Evolutionary conservation across 2,329 filamentous ascomycete genomes (phyloP).

Genomic region (Aspergillus vadensis): DNA sequence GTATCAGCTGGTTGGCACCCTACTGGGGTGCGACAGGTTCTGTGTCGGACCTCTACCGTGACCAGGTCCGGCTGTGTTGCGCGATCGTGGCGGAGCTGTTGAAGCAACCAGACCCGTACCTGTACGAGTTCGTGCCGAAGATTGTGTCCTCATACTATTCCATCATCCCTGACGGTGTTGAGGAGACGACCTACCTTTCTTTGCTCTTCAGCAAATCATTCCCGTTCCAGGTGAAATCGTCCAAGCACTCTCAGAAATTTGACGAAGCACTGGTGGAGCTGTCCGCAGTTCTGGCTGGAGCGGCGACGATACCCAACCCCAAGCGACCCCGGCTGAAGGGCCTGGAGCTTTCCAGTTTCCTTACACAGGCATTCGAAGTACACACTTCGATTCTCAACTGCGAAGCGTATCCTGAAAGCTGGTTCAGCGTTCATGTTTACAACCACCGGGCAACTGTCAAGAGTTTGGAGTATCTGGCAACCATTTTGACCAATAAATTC

Average conservation of each 20-base stretch:
- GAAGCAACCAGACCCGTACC: conserved; percentile 73
- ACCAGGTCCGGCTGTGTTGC: conserved; percentile 90
- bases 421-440: conserved; percentile 92
- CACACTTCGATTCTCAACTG: conserved; percentile 87
- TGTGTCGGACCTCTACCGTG: conserved; percentile 82
- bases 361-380: conserved; percentile 78
- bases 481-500: conserved; percentile 78
- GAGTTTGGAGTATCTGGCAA: conserved; percentile 77
- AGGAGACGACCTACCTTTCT: conserved; percentile 66
- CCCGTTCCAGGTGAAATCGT: conserved; percentile 76
- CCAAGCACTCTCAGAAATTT: conserved; percentile 64
- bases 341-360: conserved; percentile 71
- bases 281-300: conserved; percentile 79
- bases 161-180: conserved; percentile 67
- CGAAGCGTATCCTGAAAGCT: conserved; percentile 83
- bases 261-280: conserved; percentile 89
- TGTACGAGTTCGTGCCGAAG: conserved; percentile 86
- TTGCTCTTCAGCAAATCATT: conserved; percentile 88
- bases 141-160: conserved; percentile 85
- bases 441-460: conserved; percentile 89
- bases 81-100: conserved; percentile 88
- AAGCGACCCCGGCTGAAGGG: conserved; percentile 78
- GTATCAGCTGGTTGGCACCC: conserved; percentile 84
- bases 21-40: conserved; percentile 81
- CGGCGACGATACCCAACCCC: conserved; percentile 72